These are phyloP conservation scores for Bonia amplexicaulis DNA, from an alignment of 176 grass and related monocot genomes.

Conservation along the genomic window DNA sequence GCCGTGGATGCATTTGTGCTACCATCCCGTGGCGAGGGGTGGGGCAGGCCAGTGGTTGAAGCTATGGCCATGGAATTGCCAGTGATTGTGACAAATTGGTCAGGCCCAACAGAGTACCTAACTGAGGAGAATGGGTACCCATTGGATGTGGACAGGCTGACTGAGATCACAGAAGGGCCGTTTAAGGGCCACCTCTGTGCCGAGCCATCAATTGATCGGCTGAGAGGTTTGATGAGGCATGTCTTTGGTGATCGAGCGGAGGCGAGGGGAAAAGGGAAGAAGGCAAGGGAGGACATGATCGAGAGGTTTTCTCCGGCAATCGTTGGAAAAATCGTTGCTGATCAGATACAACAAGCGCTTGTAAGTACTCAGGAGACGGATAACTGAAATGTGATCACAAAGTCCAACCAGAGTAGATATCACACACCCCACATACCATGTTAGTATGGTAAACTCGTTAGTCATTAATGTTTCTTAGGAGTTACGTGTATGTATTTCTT, in stretches of 20 bases:
- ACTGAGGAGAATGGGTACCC: constrained; percentile 67
- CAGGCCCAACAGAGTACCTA: constrained; percentile 59
- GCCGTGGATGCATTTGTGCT: constrained; percentile 47
- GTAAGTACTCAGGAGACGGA: background rate
- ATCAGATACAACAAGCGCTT: constrained; percentile 37
- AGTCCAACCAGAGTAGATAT: constrained; percentile 2
- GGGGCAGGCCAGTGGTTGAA: constrained; percentile 62
- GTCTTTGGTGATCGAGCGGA: constrained; percentile 34
- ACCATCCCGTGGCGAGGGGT: constrained; percentile 58
- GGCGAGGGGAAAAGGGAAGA: constrained; percentile 45
- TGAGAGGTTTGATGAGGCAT: constrained; percentile 57
- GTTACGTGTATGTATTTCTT: background rate
- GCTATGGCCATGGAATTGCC: constrained; percentile 71
- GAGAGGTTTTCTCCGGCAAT: constrained; percentile 50
- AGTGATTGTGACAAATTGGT: constrained; percentile 66
- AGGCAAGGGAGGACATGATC: constrained; percentile 56
- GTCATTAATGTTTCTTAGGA: background rate
- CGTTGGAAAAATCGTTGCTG: constrained; percentile 47
- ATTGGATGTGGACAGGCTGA: constrained; percentile 32
- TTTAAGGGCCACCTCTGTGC: constrained; percentile 61
- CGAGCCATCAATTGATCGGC: constrained; percentile 40
- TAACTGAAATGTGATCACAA: background rate
- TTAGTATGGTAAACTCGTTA: constrained; percentile 11
- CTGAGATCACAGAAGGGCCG: constrained; percentile 46
- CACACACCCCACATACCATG: background rate